Base-by-base conservation (phyloP, 768 basidiomycete species). In the Auriculariales sp. region DNA sequence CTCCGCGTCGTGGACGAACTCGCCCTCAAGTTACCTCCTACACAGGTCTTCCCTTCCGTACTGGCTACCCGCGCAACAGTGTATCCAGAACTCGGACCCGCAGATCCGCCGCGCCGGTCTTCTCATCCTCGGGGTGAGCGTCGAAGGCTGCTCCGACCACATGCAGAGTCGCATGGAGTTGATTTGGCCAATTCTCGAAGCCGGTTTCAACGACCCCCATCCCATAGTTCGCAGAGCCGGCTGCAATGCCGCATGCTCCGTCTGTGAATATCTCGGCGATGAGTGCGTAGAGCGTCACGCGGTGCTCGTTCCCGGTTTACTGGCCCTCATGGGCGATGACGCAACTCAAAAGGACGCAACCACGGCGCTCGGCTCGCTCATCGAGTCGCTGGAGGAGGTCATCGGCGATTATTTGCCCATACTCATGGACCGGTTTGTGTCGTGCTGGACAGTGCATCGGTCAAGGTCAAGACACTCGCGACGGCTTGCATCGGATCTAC, bases 401-500 rank as follows among this genome's bases (percentile, higher is more conserved):
- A 93, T 95, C 56, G 83, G 85, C 53, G 81, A 84, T 60, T 98
- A 99, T 68, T 79, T 99, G 44, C 77, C 77, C 49, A 75, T 87
- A 52, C 91, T 99, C 59, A 98, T 99, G 95, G 86, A 91, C 56
- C 82, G 86, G 42, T 84, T 99, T 48, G 78, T 79, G 34, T 79
- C 52, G 75, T 99, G 22, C 79, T 99, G 50, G 85, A 90, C 58
- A 81, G 75, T 15, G 91, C 90, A 0, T 83, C 91, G n/a, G 68
- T 86, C 53, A 61, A 79, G 28, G 82, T 97, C 65, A 94, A 97
- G 69, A 74, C 87, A 36, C 92, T 97, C 56, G 89, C 97, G 56
- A 93, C 90, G 53, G 94, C 94, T 6, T 95, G 95, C 17, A 97
- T 99, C 57, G 95, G 95, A 30, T 93, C 90, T 56, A 94, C 95